phyloP scores from a whole-genome alignment of 129 eudicot genomes.

The Saussurea involucrata region DNA sequence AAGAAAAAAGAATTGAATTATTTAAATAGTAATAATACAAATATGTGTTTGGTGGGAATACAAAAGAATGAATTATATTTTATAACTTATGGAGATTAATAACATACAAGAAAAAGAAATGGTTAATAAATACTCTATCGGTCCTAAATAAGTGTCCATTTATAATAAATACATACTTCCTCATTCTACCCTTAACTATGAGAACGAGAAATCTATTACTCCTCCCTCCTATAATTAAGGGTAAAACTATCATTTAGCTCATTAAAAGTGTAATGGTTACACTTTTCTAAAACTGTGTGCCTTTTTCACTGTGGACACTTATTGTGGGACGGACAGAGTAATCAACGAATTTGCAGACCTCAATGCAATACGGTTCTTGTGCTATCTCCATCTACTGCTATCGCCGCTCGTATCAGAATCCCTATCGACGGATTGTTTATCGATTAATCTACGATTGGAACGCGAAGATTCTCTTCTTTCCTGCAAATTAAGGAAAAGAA shows the following conservation, averaged over 20 bases:
- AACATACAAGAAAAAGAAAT: conserved; percentile 11
- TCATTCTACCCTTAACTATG: neutral
- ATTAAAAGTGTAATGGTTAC: too few relatives aligned
- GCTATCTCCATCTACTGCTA: conserved; percentile 51
- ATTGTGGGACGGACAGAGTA: neutral
- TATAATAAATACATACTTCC: neutral
- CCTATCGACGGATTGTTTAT: conserved; percentile 42
- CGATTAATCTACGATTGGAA: conserved; percentile 35
- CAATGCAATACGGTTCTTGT: neutral
- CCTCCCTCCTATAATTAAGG: neutral
- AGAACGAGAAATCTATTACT: neutral
- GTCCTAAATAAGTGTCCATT: neutral
- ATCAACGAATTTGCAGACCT: conserved; percentile 37
- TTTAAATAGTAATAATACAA: conserved; percentile 10
- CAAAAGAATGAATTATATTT: conserved; percentile 19
- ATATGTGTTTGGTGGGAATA: conserved; percentile 14
- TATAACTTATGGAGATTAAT: conserved; percentile 6
- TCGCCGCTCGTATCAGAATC: conserved; percentile 58
- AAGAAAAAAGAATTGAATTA: conserved; percentile 13
- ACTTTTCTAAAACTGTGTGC: neutral
- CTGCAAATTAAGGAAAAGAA: conserved; percentile 31
- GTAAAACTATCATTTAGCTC: neutral
- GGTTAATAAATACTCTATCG: conserved; percentile 9
- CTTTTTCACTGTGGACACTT: neutral
- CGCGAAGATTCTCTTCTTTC: conserved; percentile 66